A percentile compares a stretch with the other conserved stretches of the same genome.
Conservation (phyloP, 2,329 filamentous ascomycete genomes). For the Colletotrichum orchidophilum region DNA sequence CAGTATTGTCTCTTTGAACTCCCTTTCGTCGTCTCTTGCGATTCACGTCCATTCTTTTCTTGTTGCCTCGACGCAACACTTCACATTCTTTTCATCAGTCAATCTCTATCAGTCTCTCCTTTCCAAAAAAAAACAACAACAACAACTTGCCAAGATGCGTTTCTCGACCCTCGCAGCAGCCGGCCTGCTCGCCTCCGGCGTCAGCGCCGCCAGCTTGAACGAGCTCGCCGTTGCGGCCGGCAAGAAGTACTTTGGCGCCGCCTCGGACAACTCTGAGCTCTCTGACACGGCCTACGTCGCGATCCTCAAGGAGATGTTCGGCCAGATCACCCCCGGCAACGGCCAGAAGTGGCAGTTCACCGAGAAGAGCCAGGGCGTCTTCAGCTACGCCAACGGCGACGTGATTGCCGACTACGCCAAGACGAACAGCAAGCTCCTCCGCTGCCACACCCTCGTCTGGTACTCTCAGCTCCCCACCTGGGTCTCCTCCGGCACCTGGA, state of each 20-base stretch:
- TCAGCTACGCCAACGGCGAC: constrained; percentile 68
- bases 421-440: constrained; percentile 42
- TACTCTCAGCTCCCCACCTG: constrained; percentile 58
- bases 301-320: constrained; percentile 67
- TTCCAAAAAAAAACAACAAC: too few species aligned
- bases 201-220: constrained; percentile 46
- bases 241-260: constrained; percentile 69
- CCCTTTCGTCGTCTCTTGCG: constrained; percentile 12
- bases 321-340: constrained; percentile 72
- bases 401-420: constrained; percentile 56
- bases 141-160: constrained; percentile 15
- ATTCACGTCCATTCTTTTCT: constrained; percentile 12
- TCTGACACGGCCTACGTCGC: constrained; percentile 63
- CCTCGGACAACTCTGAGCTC: constrained; percentile 64
- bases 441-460: constrained; percentile 60
- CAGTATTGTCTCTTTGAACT: background rate
- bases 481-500: constrained; percentile 52
- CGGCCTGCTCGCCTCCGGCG: constrained; percentile 27
- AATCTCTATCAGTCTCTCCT: background rate
- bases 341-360: constrained; percentile 71
- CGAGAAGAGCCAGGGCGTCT: constrained; percentile 64
- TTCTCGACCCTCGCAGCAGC: constrained; percentile 27
- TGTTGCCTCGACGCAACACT: constrained; percentile 3
- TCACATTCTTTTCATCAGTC: background rate
- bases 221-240: constrained; percentile 40